Evolutionary conservation across 2,329 filamentous ascomycete genomes (phyloP), one percentile per base, ranked within the genome.

Genomic region (Fusarium clavum): DNA sequence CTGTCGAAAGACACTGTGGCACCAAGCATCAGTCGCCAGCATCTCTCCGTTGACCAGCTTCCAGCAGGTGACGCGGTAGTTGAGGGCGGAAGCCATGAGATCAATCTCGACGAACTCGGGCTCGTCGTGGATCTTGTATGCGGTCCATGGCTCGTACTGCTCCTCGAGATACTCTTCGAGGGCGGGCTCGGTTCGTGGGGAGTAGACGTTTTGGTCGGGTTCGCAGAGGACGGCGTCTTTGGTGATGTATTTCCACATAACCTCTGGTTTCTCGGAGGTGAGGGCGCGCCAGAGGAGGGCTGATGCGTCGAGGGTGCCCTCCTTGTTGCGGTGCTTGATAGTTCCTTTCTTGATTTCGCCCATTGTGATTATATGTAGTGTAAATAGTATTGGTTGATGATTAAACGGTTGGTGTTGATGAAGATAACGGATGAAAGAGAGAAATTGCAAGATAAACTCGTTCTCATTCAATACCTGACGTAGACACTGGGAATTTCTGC

Each of bases 71-170:
- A 80, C 77, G 24, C 72, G 69, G 64, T 80, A 80, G 9, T 71
- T 73, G 29, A 80, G 66, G 4, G 74, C 73, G 9, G 76, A 73
- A 63, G 73, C 75, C 78, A 80, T 80, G 75, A 80, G 70, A 65
- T 80, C 78, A n/a, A 80, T 76, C 75, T 80, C 78, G 57, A 80
- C 78, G 48, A 80, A 80, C 49, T 79, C 76, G 3, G 76, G 77
- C 32, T 80, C 78, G 62, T 72, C 77, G 55, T 79, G 75, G 60
- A 80, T 78, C 66, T 77, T 76, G 72, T 79, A 80, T 0, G 78
- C 77, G 24, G 78, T 79, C 77, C 76, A 80, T 1, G 78, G 77
- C 70, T 80, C 76, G 64, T 73, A 79, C 10, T 69, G 65, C 12
- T 77, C 73, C 53, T 79, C 78, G 48, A 80, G 65, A 72, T 75